Evolutionary conservation across 805 yeast genomes (phyloP).

Genomic region (Spathaspora sp.): DNA sequence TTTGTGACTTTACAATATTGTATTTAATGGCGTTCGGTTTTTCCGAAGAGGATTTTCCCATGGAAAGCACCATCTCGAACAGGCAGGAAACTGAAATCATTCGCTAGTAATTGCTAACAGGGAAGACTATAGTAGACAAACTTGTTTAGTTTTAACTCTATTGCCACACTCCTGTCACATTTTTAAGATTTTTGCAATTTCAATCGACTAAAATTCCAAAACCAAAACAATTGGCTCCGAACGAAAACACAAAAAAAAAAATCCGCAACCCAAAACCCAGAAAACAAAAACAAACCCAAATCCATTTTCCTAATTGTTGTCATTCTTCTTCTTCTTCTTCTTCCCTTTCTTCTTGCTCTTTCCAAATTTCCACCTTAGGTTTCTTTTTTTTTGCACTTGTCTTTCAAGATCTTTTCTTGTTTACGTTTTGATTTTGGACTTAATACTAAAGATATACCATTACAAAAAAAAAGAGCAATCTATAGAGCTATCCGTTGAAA

Average conservation of each 20-base stretch:
- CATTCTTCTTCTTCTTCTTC: neutral
- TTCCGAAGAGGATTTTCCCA: no score
- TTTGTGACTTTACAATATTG: no score
- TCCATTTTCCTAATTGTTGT: neutral
- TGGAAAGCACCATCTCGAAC: no score
- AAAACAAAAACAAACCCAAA: slow-evolving; percentile 1
- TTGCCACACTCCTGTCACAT: neutral
- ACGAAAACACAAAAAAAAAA: neutral
- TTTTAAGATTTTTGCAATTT: neutral
- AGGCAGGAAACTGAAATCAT: no score
- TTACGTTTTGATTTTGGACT: neutral
- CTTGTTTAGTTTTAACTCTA: neutral
- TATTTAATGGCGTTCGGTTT: no score
- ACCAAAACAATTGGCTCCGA: neutral
- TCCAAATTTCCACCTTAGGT: neutral
- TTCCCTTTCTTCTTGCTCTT: neutral
- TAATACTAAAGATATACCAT: neutral
- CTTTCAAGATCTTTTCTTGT: neutral
- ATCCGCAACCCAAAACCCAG: neutral
- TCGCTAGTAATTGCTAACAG: no score
- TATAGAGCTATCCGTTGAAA: neutral
- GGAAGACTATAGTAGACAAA: neutral
- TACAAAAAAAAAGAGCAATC: neutral
- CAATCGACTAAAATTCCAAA: neutral
- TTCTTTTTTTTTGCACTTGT: neutral